Evolutionary conservation across 176 grass and related monocot species (phyloP).

Genomic region (Avena sativa): DNA sequence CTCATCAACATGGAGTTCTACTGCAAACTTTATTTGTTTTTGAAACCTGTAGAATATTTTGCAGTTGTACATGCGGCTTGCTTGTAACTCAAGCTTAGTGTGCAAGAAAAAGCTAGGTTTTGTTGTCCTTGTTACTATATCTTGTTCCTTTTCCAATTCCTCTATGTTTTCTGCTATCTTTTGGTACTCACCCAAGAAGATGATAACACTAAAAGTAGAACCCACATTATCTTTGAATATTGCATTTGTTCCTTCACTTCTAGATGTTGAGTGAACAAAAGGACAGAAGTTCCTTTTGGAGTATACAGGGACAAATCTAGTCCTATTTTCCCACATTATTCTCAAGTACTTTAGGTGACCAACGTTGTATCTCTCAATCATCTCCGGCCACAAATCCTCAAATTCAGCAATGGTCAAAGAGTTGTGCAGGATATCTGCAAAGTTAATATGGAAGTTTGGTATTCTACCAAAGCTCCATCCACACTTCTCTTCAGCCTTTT

Average conservation of each 20-base stretch:
- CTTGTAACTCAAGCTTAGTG: neutral
- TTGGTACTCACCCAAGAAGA: no score
- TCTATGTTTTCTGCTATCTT: no score
- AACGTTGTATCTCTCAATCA: neutral
- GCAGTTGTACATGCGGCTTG: neutral
- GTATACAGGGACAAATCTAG: neutral
- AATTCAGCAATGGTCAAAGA: neutral
- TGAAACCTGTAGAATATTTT: no score
- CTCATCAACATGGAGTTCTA: neutral
- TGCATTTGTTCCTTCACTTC: neutral
- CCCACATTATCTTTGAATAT: no score
- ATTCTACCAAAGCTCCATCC: no score
- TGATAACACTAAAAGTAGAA: no score
- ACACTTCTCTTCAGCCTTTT: no score
- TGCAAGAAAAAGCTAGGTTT: neutral
- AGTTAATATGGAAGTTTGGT: neutral
- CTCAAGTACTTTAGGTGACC: no score
- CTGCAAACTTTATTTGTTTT: no score
- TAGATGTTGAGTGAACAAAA: neutral
- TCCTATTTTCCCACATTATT: neutral
- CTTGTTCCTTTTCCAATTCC: no score
- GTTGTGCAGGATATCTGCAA: neutral
- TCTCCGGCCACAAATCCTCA: neutral
- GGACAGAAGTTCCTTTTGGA: neutral
- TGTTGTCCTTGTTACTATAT: no score